Percentiles rank a stretch among this genome's conserved stretches.
These are phyloP conservation scores for Rhododendron henanense DNA, from an alignment of 148 eudicot species.

Conservation along the genomic window DNA sequence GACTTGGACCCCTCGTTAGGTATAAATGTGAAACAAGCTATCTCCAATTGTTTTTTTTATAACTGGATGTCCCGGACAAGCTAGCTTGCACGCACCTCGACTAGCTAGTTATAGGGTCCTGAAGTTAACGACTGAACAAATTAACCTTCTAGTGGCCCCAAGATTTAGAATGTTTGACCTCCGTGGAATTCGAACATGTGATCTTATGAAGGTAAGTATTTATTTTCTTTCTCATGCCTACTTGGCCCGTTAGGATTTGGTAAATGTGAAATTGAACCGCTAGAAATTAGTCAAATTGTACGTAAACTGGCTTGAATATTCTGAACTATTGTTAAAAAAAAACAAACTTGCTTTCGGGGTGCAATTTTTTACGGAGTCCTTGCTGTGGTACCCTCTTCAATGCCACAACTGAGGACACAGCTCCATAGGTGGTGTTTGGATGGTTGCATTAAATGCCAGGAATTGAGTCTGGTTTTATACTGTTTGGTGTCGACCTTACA, in stretches of 20 bases:
- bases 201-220: too few species aligned
- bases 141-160: too few species aligned
- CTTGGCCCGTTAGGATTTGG: neutral
- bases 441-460: slow-evolving; percentile 6
- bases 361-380: neutral
- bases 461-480: neutral
- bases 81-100: too few species aligned
- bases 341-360: neutral
- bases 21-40: neutral
- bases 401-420: slow-evolving; percentile 9
- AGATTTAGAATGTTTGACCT: too few species aligned
- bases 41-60: too few species aligned
- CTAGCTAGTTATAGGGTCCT: too few species aligned
- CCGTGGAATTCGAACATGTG: too few species aligned
- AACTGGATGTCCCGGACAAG: rapidly evolving
- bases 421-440: slow-evolving; percentile 13
- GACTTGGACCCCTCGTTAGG: neutral
- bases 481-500: neutral
- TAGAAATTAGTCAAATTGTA: neutral
- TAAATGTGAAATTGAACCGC: neutral
- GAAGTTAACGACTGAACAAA: too few species aligned
- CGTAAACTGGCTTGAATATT: neutral
- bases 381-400: neutral
- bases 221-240: too few species aligned
- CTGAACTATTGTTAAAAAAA: neutral